Percentiles rank a stretch among this genome's conserved stretches.
Conservation (phyloP, 2,329 filamentous ascomycete species). For the Microsporum ferrugineum region DNA sequence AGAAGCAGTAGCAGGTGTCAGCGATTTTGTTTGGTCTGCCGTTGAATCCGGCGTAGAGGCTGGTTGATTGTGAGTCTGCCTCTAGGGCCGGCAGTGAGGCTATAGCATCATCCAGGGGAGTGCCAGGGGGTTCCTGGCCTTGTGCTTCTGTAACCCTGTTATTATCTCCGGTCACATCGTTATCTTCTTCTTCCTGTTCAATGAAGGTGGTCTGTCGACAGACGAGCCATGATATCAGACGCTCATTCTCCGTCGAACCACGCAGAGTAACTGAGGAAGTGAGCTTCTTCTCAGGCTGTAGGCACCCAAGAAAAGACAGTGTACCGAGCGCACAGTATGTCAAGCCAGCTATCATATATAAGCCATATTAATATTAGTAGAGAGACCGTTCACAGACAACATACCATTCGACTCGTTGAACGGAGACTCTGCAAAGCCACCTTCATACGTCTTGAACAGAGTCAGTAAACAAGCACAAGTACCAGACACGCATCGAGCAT, state of each 20-base stretch:
- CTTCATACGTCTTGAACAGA: conserved; percentile 59
- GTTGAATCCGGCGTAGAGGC: conserved; percentile 58
- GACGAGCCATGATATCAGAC: conserved; percentile 46
- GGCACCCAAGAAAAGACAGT: conserved; percentile 60
- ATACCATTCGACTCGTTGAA: conserved; percentile 73
- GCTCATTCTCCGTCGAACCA: background rate
- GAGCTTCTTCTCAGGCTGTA: conserved; percentile 29
- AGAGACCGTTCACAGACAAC: conserved; percentile 17
- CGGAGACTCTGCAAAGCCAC: conserved; percentile 67
- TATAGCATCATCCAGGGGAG: conserved; percentile 19
- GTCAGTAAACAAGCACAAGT: conserved; percentile 2
- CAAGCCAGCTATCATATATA: conserved; percentile 55
- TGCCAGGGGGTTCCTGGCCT: background rate
- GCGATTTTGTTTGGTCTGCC: conserved; percentile 82
- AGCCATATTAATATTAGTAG: background rate
- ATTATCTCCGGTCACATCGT: conserved; percentile 19
- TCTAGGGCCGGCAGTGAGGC: conserved; percentile 20
- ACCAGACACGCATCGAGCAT: background rate
- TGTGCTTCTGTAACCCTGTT: background rate
- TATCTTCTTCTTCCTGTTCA: conserved; percentile 32
- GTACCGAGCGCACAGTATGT: conserved; percentile 79
- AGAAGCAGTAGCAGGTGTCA: conserved; percentile 95
- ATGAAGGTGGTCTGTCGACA: conserved; percentile 53
- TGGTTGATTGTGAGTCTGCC: background rate
- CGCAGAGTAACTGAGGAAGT: conserved; percentile 16